Evolutionary conservation across 1,284 basidiomycete species (phyloP), one percentile per base, ranked within the genome.

Genomic region (Psilocybe mexicana): DNA sequence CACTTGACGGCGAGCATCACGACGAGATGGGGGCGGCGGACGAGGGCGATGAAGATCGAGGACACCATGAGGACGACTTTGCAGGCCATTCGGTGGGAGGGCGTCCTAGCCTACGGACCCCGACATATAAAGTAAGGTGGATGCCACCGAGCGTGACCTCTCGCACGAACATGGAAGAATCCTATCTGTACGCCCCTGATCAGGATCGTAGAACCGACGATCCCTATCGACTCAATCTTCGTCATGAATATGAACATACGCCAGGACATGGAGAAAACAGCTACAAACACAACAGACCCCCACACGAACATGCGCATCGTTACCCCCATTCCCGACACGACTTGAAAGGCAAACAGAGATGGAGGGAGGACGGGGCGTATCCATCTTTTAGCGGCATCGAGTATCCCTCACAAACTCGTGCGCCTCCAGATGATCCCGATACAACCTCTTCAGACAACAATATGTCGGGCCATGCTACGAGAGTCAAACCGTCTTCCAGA

Each of bases 91-190:
- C 18, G 18, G 8, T 33, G 5, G 30, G 5, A 4, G 30, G 30
- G 30, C 24, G 26, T 14, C 10, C 28, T 8, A 8, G n/a, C 23
- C 45, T 35, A 12, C 58, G 61, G 36, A 52, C 60, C 5, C 67
- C 70, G 23, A 60, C 61, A 53, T 69, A 63, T 55, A 75, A 69
- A 54, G 57, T 76, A 6, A 67, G 72, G 47, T 78, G 76, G 75
- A 71, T 77, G 67, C 74, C 74, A 6, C 71, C 66, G 4, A 74
- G 72, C 55, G 62, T 74, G 45, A 63, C 65, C 6, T 61, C 68
- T 0, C 63, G 69, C 35, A 67, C 61, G 8, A 73, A 72, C 43
- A 67, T 64, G 6, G 50, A 58, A 18, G 55, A 47, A 2, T 60
- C 71, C 18, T 65, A 40, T 8, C 38, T 8, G 7, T 4, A 40